Evolutionary conservation across 306 rosid genomes (phyloP), one percentile per base, ranked within the genome.

Genomic region (Psophocarpus tetragonolobus): DNA sequence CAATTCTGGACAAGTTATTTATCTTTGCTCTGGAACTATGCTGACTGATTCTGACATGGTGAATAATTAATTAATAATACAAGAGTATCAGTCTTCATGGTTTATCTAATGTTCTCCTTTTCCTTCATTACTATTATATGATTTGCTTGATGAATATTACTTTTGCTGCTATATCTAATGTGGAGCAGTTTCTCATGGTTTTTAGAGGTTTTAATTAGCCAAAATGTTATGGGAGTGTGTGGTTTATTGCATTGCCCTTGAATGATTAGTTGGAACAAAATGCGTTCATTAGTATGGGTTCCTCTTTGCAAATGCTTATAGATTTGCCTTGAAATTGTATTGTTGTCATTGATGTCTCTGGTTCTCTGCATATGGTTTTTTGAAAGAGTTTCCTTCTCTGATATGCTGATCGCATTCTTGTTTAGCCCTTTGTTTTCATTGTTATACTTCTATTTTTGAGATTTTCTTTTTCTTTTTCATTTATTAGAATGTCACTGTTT

Each of bases 391-490:
- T 69, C 60, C 53, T 33, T 69, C 39, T 58, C 36, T 32, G 41
- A 62, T 45, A 30, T 44, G 41, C 14, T 30, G 71, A 70, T 75
- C 3, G 63, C 63, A 51, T 44, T 44, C 30, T 50, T 58, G 35
- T 57, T 21, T 23, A n/a, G 48, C 24, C 32, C 35, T 20, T 77
- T 44, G 1, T 67, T 77, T 38, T 66, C 44, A 15, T 11, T 65
- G 38, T 39, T 61, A 29, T 68, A 17, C 27, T 60, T 32, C 70
- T 78, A 32, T 17, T 69, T 68, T 68, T 76, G 76, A 53, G 69
- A n/a, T 48, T 65, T 7, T 21, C 51, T 77, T 76, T 53, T 1
- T 58, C 20, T 44, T 68, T 45, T 57, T 61, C n/a, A 13, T 68
- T 73, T 27, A 32, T 32, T 18, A 9, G 53, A 65, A 45, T 71